Base-by-base conservation (phyloP, 192 early-diverging fungal genomes). In the Coemansia sp. region DNA sequence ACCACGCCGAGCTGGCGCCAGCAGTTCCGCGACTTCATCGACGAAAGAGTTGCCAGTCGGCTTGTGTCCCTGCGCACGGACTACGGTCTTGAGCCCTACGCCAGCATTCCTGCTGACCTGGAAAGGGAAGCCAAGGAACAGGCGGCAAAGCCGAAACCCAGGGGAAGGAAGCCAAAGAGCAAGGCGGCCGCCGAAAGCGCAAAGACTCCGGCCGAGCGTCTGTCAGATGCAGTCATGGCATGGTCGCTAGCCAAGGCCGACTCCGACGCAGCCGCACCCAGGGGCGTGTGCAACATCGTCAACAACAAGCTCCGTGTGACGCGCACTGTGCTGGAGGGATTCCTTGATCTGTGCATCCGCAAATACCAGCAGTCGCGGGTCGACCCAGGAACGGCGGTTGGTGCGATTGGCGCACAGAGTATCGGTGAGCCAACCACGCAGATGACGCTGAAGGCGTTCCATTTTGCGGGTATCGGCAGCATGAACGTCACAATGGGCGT, bases 401-500 rank as follows among this genome's bases (percentile, higher is more conserved):
- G 98, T 18, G 96, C 98, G 36, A 84, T 99, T 54, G 98, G 95
- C 26, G 98, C 96, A 5, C 96, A 98, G 77, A 91, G 90, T 41
- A 97, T 99, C 69, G 98, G 98, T 65, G 98, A 99, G 71, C 98
- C 98, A 13, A 95, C 95, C 54, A 99, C 98, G 5, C 98, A 99
- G 74, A 99, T 99, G 98, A 99, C 98, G 62, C 79, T 99, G 61
- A 98, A 98, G 83, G 95, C 98, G 78, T 99, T 99, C 92, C 98
- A 99, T 85, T 99, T 98, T 88, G 96, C 98, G 73, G 98, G 98
- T 89, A 93, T 99, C 54, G 96, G 95, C 40, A 90, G 89, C 63
- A 97, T 98, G 96, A 99, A 97, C 89, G 92, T 99, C 65, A 97
- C 98, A 5, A 89, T 97, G 73, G 98, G 98, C 87, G 98, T 99